phyloP scores from a whole-genome alignment of 805 yeast species.

The Kluyveromyces aestuarii region DNA sequence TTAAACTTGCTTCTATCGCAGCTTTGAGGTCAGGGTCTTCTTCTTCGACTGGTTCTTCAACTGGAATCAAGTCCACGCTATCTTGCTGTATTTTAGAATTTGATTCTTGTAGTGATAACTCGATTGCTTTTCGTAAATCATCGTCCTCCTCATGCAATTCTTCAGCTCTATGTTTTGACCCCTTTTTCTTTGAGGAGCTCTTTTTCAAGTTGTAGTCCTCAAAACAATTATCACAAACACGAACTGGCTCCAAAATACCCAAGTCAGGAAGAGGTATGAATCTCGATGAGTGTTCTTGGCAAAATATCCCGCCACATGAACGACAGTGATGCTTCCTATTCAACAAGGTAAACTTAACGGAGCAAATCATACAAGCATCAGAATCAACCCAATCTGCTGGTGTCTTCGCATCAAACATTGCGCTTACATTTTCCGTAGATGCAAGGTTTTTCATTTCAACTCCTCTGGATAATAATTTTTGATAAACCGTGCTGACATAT shows the following conservation, averaged over 20 bases:
- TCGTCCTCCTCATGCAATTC: constrained; percentile 42
- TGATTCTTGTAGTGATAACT: constrained; percentile 61
- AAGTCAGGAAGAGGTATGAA: constrained; percentile 63
- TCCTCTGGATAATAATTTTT: constrained; percentile 51
- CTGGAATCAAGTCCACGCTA: constrained; percentile 2
- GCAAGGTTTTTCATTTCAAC: constrained; percentile 38
- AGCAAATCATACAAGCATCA: constrained; percentile 91
- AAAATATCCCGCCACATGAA: constrained; percentile 91
- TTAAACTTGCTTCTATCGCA: constrained; percentile 86
- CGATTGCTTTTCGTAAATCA: constrained; percentile 69
- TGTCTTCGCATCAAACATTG: constrained; percentile 75
- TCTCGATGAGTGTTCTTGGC: constrained; percentile 77
- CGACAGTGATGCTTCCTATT: constrained; percentile 95
- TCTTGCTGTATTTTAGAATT: constrained; percentile 6
- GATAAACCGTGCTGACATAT: constrained; percentile 56
- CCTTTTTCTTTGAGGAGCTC: constrained; percentile 11
- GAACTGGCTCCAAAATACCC: constrained; percentile 81
- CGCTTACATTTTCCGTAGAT: constrained; percentile 28
- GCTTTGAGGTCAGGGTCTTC: constrained; percentile 86
- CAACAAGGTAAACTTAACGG: constrained; percentile 65
- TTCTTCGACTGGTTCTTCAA: constrained; percentile 34
- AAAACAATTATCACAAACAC: constrained; percentile 89
- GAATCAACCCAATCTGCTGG: constrained; percentile 98
- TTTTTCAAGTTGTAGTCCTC: constrained; percentile 44
- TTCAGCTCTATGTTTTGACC: constrained; percentile 18